A percentile compares a stretch with the other conserved stretches of the same genome.
Evolutionary conservation across 305 asterid genomes (phyloP).

Genomic region (Lippia alba): DNA sequence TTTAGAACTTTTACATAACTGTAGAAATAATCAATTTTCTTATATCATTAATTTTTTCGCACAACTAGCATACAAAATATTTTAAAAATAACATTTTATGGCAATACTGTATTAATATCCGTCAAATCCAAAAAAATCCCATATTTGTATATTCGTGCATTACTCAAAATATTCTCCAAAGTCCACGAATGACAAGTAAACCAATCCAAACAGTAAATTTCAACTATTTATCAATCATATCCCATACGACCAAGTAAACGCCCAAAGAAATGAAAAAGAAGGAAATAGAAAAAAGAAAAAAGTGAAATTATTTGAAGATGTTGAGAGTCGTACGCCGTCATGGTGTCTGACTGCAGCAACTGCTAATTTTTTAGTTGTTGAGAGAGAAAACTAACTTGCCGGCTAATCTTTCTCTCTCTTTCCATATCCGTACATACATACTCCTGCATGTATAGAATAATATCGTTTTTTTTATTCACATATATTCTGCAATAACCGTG

Average conservation of each 20-base stretch:
- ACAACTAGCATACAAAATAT: too few species aligned
- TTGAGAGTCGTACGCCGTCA: conserved; percentile 32
- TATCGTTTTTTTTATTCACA: conserved; percentile 2
- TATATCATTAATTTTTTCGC: too few species aligned
- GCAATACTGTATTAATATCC: too few species aligned
- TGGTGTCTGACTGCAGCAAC: conserved; percentile 28
- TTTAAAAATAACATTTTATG: too few species aligned
- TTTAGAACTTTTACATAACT: too few species aligned
- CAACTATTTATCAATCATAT: background rate
- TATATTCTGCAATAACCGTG: conserved; percentile 40
- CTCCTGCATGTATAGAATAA: conserved; percentile 22
- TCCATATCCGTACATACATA: background rate
- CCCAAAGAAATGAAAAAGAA: background rate
- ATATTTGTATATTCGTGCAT: too few species aligned
- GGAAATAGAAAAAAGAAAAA: background rate
- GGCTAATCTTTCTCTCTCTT: conserved; percentile 26
- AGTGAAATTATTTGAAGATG: background rate
- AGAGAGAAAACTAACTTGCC: conserved; percentile 36
- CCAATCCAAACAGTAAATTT: too few species aligned
- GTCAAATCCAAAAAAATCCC: too few species aligned
- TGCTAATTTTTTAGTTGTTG: conserved; percentile 22
- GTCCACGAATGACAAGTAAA: too few species aligned
- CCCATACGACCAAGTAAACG: background rate
- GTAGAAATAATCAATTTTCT: too few species aligned
- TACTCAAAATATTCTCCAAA: background rate